Percentiles rank a stretch among this genome's conserved stretches.
These are phyloP conservation scores for Tulasnella sp. DNA, from an alignment of 768 basidiomycete genomes.

Conservation along the genomic window DNA sequence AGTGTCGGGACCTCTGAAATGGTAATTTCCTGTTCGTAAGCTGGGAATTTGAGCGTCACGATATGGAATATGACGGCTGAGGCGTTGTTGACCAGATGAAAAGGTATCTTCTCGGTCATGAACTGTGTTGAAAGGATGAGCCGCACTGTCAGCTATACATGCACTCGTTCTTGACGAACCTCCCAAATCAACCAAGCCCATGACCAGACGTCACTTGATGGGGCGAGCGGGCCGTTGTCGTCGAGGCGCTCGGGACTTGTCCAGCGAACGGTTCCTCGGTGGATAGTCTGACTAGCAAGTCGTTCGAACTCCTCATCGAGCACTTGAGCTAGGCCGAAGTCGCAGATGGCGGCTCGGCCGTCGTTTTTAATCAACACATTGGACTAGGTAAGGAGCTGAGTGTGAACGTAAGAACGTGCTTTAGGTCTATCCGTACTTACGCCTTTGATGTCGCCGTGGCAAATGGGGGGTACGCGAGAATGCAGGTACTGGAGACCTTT, in stretches of 20 bases:
- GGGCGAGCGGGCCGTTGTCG: not conserved
- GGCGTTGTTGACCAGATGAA: not conserved
- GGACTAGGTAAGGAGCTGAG: not conserved
- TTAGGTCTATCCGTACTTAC: not conserved
- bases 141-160: not conserved
- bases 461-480: conserved; percentile 6
- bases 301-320: conserved; percentile 9
- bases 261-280: not conserved
- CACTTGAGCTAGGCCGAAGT: not conserved
- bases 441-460: conserved; percentile 22
- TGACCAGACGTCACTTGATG: conserved; percentile 4
- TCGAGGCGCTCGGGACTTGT: not conserved
- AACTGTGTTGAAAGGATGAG: not conserved
- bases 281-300: not conserved
- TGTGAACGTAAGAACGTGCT: not conserved
- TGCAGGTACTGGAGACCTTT: not conserved
- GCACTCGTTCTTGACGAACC: not conserved
- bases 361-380: not conserved
- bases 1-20: not conserved
- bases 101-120: not conserved
- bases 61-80: not conserved
- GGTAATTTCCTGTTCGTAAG: not conserved
- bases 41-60: not conserved
- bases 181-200: conserved; percentile 15
- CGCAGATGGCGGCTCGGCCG: not conserved